phyloP scores from a whole-genome alignment of 169 alveolate genomes.

The Condylostoma magnum region DNA sequence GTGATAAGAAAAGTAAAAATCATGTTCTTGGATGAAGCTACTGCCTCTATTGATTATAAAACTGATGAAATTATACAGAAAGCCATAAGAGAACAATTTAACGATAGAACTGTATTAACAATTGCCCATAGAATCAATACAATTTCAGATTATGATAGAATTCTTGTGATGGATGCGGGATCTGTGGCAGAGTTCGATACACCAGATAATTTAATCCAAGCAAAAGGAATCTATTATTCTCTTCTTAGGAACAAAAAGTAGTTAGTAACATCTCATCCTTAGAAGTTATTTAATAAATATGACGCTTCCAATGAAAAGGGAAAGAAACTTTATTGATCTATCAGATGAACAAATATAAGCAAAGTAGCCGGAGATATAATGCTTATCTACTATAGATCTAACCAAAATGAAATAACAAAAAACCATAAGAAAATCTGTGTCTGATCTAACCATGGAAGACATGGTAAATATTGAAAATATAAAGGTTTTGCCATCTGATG shows the following conservation, averaged over 20 bases:
- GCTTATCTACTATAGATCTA: no score
- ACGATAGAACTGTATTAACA: conserved; percentile 77
- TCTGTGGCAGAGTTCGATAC: conserved; percentile 65
- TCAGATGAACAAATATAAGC: no score
- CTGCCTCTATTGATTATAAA: conserved; percentile 85
- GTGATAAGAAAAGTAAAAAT: conserved; percentile 68
- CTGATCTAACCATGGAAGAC: no score
- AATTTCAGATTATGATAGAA: conserved; percentile 76
- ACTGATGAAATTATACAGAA: conserved; percentile 58
- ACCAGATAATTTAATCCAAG: conserved; percentile 61
- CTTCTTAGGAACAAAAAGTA: background rate
- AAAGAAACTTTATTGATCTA: no score
- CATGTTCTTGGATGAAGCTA: conserved; percentile 84
- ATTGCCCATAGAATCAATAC: conserved; percentile 89
- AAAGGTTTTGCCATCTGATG: no score
- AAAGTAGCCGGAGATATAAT: no score
- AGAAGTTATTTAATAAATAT: no score
- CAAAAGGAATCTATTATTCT: conserved; percentile 26
- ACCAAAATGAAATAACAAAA: no score
- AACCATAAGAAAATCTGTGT: no score
- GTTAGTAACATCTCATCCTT: no score
- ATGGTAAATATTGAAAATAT: no score
- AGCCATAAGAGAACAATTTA: conserved; percentile 58
- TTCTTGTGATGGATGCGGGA: conserved; percentile 71
- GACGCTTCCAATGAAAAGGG: no score